phyloP scores from a whole-genome alignment of 2,329 filamentous ascomycete genomes.

The Pyrenochaeta sp. region DNA sequence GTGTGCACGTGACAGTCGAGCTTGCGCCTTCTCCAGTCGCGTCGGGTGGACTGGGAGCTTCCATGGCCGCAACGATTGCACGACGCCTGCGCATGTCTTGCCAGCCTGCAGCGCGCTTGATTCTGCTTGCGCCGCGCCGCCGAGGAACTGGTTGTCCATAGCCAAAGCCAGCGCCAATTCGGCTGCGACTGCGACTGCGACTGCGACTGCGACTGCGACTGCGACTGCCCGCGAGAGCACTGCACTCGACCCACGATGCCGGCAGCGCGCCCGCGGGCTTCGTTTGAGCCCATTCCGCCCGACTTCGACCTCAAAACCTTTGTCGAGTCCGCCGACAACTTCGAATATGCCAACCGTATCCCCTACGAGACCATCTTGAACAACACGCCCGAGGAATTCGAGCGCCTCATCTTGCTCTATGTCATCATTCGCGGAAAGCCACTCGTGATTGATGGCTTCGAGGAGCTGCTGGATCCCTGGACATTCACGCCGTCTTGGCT shows the following conservation, averaged over 20 bases:
- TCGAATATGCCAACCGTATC: slow-evolving; percentile 85
- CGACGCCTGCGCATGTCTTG: too few relatives aligned
- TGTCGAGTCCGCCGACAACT: slow-evolving; percentile 81
- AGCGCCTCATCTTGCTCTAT: slow-evolving; percentile 82
- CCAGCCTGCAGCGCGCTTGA: too few relatives aligned
- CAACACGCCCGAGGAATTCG: slow-evolving; percentile 79
- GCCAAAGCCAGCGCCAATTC: too few relatives aligned
- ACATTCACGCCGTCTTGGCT: slow-evolving; percentile 86
- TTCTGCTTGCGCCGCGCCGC: too few relatives aligned
- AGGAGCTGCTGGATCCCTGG: slow-evolving; percentile 74
- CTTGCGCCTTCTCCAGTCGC: slow-evolving; percentile 5
- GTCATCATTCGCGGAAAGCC: slow-evolving; percentile 87
- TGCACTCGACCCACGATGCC: slow-evolving; percentile 69
- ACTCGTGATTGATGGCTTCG: slow-evolving; percentile 88
- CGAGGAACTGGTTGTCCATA: too few relatives aligned
- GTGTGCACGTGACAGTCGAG: slow-evolving; percentile 16
- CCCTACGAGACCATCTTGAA: slow-evolving; percentile 78
- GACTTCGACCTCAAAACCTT: slow-evolving; percentile 79
- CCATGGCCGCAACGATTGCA: too few relatives aligned
- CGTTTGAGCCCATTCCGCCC: slow-evolving; percentile 90
- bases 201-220: background rate
- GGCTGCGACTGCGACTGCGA: background rate
- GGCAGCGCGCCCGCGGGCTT: slow-evolving; percentile 78
- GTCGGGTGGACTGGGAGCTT: too few relatives aligned
- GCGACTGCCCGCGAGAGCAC: background rate